Conservation (phyloP, 108 stramenopile species). For the Aurantiochytrium sp. region DNA sequence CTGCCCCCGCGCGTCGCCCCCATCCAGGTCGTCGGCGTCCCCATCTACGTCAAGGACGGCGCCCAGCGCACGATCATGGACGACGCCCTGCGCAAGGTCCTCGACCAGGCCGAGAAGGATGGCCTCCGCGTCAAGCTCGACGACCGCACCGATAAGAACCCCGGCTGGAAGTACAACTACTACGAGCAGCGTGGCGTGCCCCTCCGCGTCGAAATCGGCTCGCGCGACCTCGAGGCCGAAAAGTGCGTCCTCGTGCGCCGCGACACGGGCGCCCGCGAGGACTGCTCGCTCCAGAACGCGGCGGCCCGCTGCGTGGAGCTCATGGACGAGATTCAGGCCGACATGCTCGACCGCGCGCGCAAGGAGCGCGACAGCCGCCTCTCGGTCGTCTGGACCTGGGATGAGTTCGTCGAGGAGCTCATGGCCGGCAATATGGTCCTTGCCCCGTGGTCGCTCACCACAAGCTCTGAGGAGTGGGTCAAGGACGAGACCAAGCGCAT, state of each 20-base stretch:
- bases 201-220: conserved; percentile 94
- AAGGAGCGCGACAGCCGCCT: conserved; percentile 81
- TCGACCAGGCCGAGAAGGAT: conserved; percentile 47
- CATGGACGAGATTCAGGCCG: conserved; percentile 78
- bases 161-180: conserved; percentile 99
- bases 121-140: conserved; percentile 85
- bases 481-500: conserved; percentile 75
- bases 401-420: conserved; percentile 93
- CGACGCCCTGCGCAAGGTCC: conserved; percentile 50
- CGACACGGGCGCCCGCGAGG: conserved; percentile 37
- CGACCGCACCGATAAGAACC: conserved; percentile 86
- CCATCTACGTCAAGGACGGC: conserved; percentile 62
- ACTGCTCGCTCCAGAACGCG: conserved; percentile 56
- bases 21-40: conserved; percentile 89
- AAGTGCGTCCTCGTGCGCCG: conserved; percentile 27
- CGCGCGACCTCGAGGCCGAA: conserved; percentile 75
- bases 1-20: conserved; percentile 93
- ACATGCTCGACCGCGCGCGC: conserved; percentile 83
- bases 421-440: conserved; percentile 88
- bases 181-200: conserved; percentile 99
- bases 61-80: conserved; percentile 75
- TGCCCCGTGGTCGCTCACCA: conserved; percentile 90
- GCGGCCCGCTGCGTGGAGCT: conserved; percentile 44
- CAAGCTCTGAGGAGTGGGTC: conserved; percentile 96
- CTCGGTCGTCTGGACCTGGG: conserved; percentile 89